Conservation (phyloP, 345 rosid species). For the Murraya koenigii region DNA sequence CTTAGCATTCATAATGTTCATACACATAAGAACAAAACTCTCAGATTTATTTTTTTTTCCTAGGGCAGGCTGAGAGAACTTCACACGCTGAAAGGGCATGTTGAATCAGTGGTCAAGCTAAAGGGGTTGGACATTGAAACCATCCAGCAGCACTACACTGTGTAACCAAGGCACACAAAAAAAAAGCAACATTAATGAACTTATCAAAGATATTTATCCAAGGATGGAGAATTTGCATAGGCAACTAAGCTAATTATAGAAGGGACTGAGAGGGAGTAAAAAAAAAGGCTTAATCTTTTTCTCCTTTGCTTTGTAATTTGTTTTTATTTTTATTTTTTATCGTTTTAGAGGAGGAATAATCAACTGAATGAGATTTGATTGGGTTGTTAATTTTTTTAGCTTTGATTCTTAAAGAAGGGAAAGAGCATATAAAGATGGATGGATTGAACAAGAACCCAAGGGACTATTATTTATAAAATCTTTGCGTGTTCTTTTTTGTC, state of each 20-base stretch:
- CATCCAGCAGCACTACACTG: slow-evolving; percentile 73
- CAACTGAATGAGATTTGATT: neutral
- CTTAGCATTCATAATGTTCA: neutral
- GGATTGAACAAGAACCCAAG: too few species aligned
- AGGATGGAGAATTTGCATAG: neutral
- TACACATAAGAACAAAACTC: too few species aligned
- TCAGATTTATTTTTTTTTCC: neutral
- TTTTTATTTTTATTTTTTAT: too few species aligned
- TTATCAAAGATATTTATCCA: neutral
- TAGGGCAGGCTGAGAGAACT: slow-evolving; percentile 60
- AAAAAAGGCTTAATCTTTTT: neutral
- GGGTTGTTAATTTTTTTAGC: neutral
- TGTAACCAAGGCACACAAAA: slow-evolving; percentile 19
- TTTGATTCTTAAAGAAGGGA: too few species aligned
- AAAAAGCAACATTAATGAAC: neutral
- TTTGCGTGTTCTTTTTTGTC: neutral
- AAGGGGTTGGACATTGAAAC: slow-evolving; percentile 74
- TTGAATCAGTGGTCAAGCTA: slow-evolving; percentile 66
- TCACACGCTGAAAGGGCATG: slow-evolving; percentile 72
- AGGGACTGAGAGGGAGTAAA: neutral
- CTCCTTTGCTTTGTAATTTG: too few species aligned
- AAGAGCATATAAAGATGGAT: too few species aligned
- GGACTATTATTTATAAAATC: too few species aligned
- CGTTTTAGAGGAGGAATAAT: neutral
- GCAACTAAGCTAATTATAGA: neutral